Base-by-base conservation (phyloP, 768 basidiomycete species). In the Boletus patriciae region DNA sequence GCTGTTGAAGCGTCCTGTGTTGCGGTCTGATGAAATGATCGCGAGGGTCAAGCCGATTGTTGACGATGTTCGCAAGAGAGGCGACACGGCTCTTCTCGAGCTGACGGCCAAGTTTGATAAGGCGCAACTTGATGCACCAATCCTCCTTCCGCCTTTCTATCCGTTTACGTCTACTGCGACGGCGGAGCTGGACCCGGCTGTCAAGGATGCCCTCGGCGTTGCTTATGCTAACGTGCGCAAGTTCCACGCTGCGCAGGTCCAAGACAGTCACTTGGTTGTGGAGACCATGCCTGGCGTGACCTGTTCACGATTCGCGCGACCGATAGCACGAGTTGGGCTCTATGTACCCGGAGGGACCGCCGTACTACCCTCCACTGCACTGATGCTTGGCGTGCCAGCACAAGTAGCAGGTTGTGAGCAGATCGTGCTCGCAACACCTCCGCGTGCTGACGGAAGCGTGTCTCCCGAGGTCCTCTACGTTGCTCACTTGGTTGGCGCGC, bases 341-440 rank as follows among this genome's bases (percentile, higher is more conserved):
- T 99, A 99, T 74, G 89, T 99, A 3, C 97, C 97, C 2, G 97
- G 97, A 29, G 97, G 97, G 16, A 98, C 97, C 5, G 97, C 97
- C 3, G 82, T 98, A 45, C 80, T 99, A 18, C 97, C 97, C 13
- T 95, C 92, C 6, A 98, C 97, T 19, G 96, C 97, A 4, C 81
- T 99, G 64, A 98, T 98, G 95, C 85, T 99, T 19, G 96, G 96
- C 57, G 88, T 98, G 29, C 97, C 97, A 16, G 97, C 97, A 3
- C 94, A 97, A 70, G 97, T 98, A 11, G 97, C 97, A 2, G 93
- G 93, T 3, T 98, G 96, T 77, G 85, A 83, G 59, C 83, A 91
- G 64, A 87, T 98, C 60, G 90, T 98, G 38, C 80, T 99, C 57
- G 94, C 97, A 6, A 98, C 97, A 4, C 97, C 97, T n/a, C 96